Base-by-base conservation (phyloP, 768 basidiomycete species). In the Mycena olivaceomarginata region DNA sequence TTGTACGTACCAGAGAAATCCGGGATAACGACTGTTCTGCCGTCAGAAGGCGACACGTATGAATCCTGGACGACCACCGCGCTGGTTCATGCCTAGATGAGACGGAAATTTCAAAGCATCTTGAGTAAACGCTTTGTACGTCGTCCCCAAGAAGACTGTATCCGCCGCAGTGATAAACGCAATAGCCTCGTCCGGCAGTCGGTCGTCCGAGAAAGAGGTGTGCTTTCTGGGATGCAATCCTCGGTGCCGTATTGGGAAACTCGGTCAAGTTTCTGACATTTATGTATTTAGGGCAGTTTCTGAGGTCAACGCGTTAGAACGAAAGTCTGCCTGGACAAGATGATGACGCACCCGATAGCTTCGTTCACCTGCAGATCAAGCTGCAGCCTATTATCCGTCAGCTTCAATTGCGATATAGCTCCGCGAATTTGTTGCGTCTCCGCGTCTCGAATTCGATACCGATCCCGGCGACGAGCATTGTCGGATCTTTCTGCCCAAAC, bases 271-370 rank as follows among this genome's bases (percentile, higher is more conserved):
- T 87, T 15, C 92, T 90, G 51, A 90, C 81, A 66, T 88, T 92
- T 80, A 94, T 94, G 74, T 94, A 94, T 79, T 94, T 94, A 13
- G 93, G 93, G 80, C 93, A 94, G 73, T 93, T 93, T 60, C 93
- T 93, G 62, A n/a, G 43, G 11, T 0, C 41, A 20, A 45, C 25
- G 18, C 18, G 22, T 22, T 20, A 12, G 5, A 48, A 7, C 51
- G 25, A 41, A 15, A 53, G 31, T 66, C 9, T 20, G 51, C 59
- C 37, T 72, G 60, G 69, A 66, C 20, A 57, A 71, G 51, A 75
- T 16, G 40, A 43, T 20, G 4, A 87, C 89, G 62, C 77, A 92
- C 92, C 92, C 92, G 41, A 93, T 81, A 15, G 93, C 89, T 78
- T 93, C 86, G 77, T 91, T 88, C n/a, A 93, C 90, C 0, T 78